Base-by-base conservation (phyloP, 1,139 yeast genomes). In the Yamadazyma atmosphaerica region DNA sequence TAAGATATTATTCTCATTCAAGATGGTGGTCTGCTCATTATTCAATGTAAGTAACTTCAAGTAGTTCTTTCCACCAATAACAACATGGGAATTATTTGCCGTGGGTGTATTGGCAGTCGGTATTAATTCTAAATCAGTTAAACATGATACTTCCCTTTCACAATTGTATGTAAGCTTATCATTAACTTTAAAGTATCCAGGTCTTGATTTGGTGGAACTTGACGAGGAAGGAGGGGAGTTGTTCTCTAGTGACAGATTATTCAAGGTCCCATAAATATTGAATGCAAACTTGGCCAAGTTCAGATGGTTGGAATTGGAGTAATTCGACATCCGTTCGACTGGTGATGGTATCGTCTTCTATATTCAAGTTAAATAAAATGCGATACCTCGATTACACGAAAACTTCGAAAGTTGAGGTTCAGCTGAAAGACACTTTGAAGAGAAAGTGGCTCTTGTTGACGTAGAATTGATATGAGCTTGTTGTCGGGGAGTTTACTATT, bases 41-140 rank as follows among this genome's bases (percentile, higher is more conserved):
- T 68, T 65, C 12, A 79, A 55, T 29, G 70, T 68, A 33, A 80
- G 54, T 6, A 80, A 49, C 46, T 76, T 79, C 35, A 81, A 60
- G 44, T 73, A 67, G 49, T 79, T 79, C 45, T 80, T 74, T 1
- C 86, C 85, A 2, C 85, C 85, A 8, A 80, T 59, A 0, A 78
- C 77, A 14, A 78, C 74, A 42, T 74, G 67, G 44, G 74, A 68
- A 36, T 50, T 42, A 38, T 58, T 38, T 52, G 22, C 46, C 37
- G 13, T 42, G 41, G 5, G 26, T 9, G 37, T 13, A 3, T 31
- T 33, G 13, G 34, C 31, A 21, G 21, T 13, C 16, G 50, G 38
- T 11, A 49, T 49, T 22, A 46, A 42, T 33, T 58, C 54, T 34
- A 62, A 45, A 40, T 60, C 63, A 3, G 65, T 56, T 15, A 63